A percentile compares a stretch with the other conserved stretches of the same genome.
These are phyloP conservation scores for Heliamphora pulchella DNA, from an alignment of 179 eudicot genomes.

Conservation along the genomic window DNA sequence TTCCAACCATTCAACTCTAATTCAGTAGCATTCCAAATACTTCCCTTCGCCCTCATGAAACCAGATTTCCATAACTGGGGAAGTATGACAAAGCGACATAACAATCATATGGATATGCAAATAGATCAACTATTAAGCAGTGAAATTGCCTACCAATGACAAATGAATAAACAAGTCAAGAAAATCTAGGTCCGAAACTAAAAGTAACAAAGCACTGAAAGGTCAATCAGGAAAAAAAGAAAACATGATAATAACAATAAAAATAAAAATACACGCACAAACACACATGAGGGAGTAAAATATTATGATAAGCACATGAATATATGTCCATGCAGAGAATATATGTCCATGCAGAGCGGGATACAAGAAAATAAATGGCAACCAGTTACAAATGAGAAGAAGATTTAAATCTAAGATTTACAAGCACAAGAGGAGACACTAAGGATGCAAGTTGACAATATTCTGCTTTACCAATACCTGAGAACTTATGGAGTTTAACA, in stretches of 20 bases:
- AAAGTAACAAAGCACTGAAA: background rate
- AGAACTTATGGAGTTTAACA: slow-evolving; percentile 55
- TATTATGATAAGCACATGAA: background rate
- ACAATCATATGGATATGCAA: background rate
- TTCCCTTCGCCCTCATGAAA: background rate
- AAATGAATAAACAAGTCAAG: background rate
- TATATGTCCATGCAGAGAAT: background rate
- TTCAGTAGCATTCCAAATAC: background rate
- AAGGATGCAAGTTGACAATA: background rate
- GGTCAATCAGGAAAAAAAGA: background rate
- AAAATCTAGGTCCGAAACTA: background rate
- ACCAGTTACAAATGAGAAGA: background rate
- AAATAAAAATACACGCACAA: too few relatives aligned
- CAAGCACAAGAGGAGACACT: background rate
- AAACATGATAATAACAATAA: too few relatives aligned
- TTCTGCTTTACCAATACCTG: slow-evolving; percentile 37
- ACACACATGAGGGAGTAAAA: background rate
- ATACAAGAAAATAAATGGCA: background rate
- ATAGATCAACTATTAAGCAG: background rate
- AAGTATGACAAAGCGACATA: background rate
- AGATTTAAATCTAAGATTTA: background rate
- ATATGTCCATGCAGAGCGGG: background rate
- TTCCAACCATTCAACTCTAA: background rate
- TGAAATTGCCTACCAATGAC: background rate
- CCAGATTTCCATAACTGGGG: too few relatives aligned